Evolutionary conservation across 2,329 filamentous ascomycete genomes (phyloP), one percentile per base, ranked within the genome.

Genomic region (Calcarisporium arbuscula): DNA sequence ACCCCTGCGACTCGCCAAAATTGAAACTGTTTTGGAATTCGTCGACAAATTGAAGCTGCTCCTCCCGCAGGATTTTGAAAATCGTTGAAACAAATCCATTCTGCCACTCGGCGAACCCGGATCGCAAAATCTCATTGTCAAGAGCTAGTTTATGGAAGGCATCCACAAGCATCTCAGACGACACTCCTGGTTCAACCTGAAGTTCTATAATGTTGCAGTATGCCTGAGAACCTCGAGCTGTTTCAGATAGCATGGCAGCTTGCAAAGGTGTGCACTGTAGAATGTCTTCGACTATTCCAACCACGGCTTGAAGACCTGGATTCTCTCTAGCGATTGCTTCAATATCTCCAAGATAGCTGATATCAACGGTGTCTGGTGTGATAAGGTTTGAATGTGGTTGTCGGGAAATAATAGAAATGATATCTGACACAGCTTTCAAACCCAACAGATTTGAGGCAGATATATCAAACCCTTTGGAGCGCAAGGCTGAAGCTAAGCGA

Each of bases 131-230:
- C 28, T 80, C 68, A 47, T 89, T 88, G 2, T 55, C 46, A 6
- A 60, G 38, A 7, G 68, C 64, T 6, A 87, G 47, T 1, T 55
- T 46, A 2, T 47, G 37, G 18, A 89, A 62, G 8, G 74, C 72
- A 2, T 58, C 48, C 2, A 52, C 52, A 6, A 87, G 55, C 10
- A 62, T 45, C 1, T 61, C 44, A 2, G 53, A 22, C 2, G 50
- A 46, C 20, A 65, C 49, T 1, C 48, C 41, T 0, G 53, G 28
- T 1, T 67, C 53, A 9, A 84, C 59, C n/a, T 74, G 63, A 2
- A 94, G 53, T 46, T 83, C 73, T 9, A 92, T 63, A 65, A 80
- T 80, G 47, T 95, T 95, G 59, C 82, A 84, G 52, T 95, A 95
- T 7, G 80, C 69, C 30, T 58, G 60, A 3, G 66, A 43, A 40